These are phyloP conservation scores for Diaporthe amygdali DNA, from an alignment of 2,329 filamentous ascomycete genomes.

Conservation along the genomic window DNA sequence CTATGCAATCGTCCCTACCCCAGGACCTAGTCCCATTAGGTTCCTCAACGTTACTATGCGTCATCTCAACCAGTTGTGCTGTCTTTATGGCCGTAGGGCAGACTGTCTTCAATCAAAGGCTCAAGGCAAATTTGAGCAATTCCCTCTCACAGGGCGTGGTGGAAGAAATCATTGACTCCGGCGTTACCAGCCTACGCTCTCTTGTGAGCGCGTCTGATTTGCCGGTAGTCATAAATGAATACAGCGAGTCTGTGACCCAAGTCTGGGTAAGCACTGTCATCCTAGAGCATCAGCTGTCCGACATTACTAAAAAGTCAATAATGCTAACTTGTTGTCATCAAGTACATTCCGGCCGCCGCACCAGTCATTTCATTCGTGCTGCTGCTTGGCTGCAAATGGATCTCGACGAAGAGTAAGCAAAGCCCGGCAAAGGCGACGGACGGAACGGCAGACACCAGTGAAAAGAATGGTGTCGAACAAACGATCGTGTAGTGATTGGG, in stretches of 20 bases:
- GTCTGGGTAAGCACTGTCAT: not conserved
- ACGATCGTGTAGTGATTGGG: not conserved
- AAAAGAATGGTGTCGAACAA: not conserved
- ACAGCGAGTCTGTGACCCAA: not conserved
- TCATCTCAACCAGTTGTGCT: constrained; percentile 38
- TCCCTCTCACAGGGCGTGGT: not conserved
- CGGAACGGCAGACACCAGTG: too few species aligned
- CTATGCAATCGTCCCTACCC: not conserved
- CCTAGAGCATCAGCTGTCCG: not conserved
- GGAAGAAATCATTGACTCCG: not conserved
- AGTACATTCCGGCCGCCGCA: not conserved
- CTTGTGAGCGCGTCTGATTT: not conserved
- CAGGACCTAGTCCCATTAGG: not conserved
- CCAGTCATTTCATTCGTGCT: not conserved
- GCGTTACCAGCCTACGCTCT: not conserved
- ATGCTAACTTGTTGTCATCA: not conserved
- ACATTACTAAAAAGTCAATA: too few species aligned
- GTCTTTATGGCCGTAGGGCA: constrained; percentile 51
- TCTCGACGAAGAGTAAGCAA: not conserved
- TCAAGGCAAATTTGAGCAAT: constrained; percentile 23
- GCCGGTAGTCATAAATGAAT: not conserved
- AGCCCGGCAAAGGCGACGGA: not conserved
- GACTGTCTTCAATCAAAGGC: constrained; percentile 44
- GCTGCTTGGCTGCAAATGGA: not conserved
- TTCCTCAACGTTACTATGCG: not conserved